These are phyloP conservation scores for Cyclocybe cylindracea DNA, from an alignment of 768 basidiomycete genomes.

Conservation along the genomic window DNA sequence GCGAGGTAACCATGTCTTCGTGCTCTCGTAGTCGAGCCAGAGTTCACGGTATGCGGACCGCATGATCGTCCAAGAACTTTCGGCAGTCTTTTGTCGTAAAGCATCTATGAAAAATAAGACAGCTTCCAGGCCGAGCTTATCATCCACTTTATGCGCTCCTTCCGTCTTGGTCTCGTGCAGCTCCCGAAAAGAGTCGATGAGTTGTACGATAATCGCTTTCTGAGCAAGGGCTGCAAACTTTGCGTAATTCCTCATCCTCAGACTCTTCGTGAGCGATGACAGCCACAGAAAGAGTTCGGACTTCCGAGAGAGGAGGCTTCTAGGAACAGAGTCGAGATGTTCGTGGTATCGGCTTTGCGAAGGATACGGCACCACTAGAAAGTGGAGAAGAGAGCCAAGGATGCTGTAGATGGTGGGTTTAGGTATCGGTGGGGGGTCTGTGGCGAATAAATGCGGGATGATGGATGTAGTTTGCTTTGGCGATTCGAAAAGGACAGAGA, in stretches of 20 bases:
- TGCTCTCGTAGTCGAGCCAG: constrained; percentile 39
- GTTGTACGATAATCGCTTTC: constrained; percentile 16
- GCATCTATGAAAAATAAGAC: constrained; percentile 44
- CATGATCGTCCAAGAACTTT: constrained; percentile 59
- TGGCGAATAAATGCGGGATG: constrained; percentile 57
- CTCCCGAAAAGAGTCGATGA: constrained; percentile 18
- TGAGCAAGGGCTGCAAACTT: constrained; percentile 48
- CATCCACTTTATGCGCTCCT: not conserved
- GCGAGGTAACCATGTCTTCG: constrained; percentile 47
- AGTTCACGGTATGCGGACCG: constrained; percentile 68
- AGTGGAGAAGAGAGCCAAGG: constrained; percentile 58
- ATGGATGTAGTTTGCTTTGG: constrained; percentile 63
- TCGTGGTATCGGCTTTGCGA: constrained; percentile 61
- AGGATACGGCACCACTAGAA: constrained; percentile 59
- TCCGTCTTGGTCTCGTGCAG: not conserved
- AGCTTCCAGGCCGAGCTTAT: constrained; percentile 36
- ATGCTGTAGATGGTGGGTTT: constrained; percentile 28
- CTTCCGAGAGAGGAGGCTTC: constrained; percentile 34
- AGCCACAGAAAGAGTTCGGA: constrained; percentile 53
- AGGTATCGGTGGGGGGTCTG: constrained; percentile 31
- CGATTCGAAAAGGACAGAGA: constrained; percentile 63
- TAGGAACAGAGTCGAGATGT: constrained; percentile 41
- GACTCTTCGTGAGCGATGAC: constrained; percentile 44
- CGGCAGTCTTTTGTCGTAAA: constrained; percentile 51
- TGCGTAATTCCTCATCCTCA: constrained; percentile 58